These are phyloP conservation scores for Crithidia thermophila DNA, from an alignment of 208 protist species.

Conservation along the genomic window DNA sequence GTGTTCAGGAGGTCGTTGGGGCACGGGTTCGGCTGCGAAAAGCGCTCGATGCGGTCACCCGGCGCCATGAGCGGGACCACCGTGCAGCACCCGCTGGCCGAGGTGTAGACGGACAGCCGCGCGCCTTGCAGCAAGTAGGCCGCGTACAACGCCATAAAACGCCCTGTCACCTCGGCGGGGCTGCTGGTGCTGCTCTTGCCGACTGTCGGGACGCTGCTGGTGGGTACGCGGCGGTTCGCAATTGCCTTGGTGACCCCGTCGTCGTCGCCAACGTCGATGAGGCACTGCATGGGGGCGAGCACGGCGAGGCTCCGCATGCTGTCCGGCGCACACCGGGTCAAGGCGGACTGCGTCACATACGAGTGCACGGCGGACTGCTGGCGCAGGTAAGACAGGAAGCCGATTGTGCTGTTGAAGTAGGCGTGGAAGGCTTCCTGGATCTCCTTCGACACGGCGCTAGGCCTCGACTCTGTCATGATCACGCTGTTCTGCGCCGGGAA, in stretches of 20 bases:
- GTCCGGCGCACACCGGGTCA: slow-evolving; percentile 28
- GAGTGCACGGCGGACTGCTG: slow-evolving; percentile 30
- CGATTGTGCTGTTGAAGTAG: slow-evolving; percentile 32
- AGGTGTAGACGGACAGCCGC: slow-evolving; percentile 68
- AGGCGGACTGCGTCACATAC: slow-evolving; percentile 31
- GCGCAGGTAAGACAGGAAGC: slow-evolving; percentile 30
- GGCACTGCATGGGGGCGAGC: slow-evolving; percentile 45
- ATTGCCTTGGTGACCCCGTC: slow-evolving; percentile 75
- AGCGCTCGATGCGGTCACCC: slow-evolving; percentile 51
- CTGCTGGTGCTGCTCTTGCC: slow-evolving; percentile 38
- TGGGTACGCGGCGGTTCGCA: slow-evolving; percentile 27
- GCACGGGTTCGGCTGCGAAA: slow-evolving; percentile 63
- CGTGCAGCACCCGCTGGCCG: slow-evolving; percentile 43
- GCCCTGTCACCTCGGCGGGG: slow-evolving; percentile 45
- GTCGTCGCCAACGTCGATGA: slow-evolving; percentile 61
- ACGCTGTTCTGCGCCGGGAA: slow-evolving; percentile 4
- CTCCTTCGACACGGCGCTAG: slow-evolving; percentile 22
- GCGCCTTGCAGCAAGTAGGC: slow-evolving; percentile 77
- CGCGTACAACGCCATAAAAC: slow-evolving; percentile 72
- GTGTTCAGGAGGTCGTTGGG: slow-evolving; percentile 68
- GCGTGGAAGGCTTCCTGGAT: slow-evolving; percentile 27
- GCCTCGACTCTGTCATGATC: slow-evolving; percentile 17
- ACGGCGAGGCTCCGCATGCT: slow-evolving; percentile 47
- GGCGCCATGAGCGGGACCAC: slow-evolving; percentile 63
- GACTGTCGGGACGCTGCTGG: slow-evolving; percentile 31